A percentile compares a stretch with the other conserved stretches of the same genome.
phyloP scores from a whole-genome alignment of 2,329 filamentous ascomycete species.

The Talaromyces rugulosus region DNA sequence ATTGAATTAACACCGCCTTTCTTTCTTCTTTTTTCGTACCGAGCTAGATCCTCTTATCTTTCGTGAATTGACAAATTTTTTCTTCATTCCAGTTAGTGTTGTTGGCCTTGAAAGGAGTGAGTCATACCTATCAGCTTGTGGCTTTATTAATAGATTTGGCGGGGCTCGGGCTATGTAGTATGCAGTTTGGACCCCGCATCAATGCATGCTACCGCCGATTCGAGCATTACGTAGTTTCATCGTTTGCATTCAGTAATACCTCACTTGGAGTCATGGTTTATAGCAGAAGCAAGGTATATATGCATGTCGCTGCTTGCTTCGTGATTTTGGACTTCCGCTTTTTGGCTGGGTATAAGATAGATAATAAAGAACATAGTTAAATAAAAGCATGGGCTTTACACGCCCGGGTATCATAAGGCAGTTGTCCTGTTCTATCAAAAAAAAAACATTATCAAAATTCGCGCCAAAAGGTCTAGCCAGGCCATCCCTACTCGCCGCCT shows the following conservation, averaged over 20 bases:
- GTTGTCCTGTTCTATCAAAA: neutral
- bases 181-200: neutral
- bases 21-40: neutral
- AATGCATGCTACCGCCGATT: neutral
- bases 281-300: neutral
- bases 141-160: neutral
- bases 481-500: slow-evolving; percentile 32
- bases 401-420: neutral
- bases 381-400: neutral
- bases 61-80: neutral
- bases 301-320: neutral
- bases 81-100: too few relatives aligned
- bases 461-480: neutral
- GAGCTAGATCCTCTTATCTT: neutral
- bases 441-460: slow-evolving; percentile 1
- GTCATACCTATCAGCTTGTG: neutral
- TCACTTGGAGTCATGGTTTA: neutral
- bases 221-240: neutral
- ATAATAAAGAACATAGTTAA: neutral
- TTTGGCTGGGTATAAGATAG: neutral
- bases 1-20: neutral
- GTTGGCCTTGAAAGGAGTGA: neutral
- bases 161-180: neutral
- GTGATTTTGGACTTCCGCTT: neutral
- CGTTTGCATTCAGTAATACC: neutral